A percentile compares a stretch with the other conserved stretches of the same genome.
Conservation (phyloP, 352 stramenopile species). For the Thraustotheca clavata region DNA sequence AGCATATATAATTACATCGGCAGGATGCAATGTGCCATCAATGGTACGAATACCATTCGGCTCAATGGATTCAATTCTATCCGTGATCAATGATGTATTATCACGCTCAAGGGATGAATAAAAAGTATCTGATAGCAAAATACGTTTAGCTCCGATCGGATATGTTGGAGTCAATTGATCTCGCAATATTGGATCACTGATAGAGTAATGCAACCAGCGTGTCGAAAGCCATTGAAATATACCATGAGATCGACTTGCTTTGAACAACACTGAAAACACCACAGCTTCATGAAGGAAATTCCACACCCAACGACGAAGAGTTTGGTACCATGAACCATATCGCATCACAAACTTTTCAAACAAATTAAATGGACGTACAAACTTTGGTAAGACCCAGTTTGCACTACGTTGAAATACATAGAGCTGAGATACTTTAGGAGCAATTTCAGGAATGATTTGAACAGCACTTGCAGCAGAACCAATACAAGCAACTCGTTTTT, state of each 20-base stretch:
- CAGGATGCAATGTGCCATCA: slow-evolving; percentile 16
- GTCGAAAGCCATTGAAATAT: neutral
- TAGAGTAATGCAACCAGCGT: neutral
- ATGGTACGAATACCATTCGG: neutral
- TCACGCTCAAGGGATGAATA: slow-evolving; percentile 1
- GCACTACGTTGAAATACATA: slow-evolving; percentile 21
- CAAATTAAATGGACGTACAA: neutral
- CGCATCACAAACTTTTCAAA: neutral
- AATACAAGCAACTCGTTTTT: slow-evolving; percentile 16
- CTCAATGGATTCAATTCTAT: neutral
- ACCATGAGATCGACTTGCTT: neutral
- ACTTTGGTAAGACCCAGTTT: slow-evolving; percentile 21
- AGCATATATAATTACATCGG: slow-evolving; percentile 23
- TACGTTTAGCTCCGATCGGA: slow-evolving; percentile 21
- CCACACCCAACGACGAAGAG: neutral
- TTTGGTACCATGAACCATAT: neutral
- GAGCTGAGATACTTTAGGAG: slow-evolving; percentile 1
- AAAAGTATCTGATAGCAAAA: slow-evolving; percentile 20
- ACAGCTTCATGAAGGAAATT: neutral
- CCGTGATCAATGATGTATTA: slow-evolving; percentile 16
- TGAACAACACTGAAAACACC: neutral
- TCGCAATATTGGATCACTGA: slow-evolving; percentile 1
- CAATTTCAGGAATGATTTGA: slow-evolving; percentile 9
- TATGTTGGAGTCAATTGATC: slow-evolving; percentile 20
- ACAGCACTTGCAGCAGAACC: slow-evolving; percentile 20